Evolutionary conservation across 2,329 filamentous ascomycete species (phyloP), one percentile per base, ranked within the genome.

Genomic region (Nakataea oryzae): DNA sequence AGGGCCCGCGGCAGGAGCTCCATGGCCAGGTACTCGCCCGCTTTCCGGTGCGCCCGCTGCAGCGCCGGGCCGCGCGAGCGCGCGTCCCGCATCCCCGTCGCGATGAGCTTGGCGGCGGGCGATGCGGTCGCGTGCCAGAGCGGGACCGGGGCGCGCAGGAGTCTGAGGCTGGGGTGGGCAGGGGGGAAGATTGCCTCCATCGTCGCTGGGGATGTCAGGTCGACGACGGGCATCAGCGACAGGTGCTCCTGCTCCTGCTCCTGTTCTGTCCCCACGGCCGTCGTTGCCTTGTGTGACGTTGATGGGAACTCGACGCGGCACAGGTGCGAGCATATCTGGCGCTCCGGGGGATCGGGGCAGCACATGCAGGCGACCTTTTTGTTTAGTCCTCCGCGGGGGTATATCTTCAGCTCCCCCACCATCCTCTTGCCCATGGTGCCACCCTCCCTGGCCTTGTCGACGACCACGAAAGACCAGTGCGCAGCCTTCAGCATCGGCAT

Each of bases 401-500:
- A 77, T 3, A 70, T 62, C 2, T 57, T 21, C 57, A 87, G 72
- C 0, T 65, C 71, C 1, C 13, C 60, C 3, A 85, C 79, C 82
- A 87, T 86, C 0, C 71, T 75, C 50, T 74, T 77, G 69, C 81
- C 86, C 60, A 82, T 75, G 0, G 59, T 69, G 0, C 64, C 6
- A 65, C 79, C 69, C 0, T 80, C 70, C 0, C 82, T 47, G 21
- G 17, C 41, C 41, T n/a, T n/a, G 41, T 47, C 81, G 3, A 84
- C 81, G 0, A 88, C 77, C 4, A 88, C 75, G 50, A 86, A 68
- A 0, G 83, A 80, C 62, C 79, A 63, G 65, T 87, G 70, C 0
- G 85, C 85, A 41, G 71, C 66, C 2, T 64, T 65, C 14, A 88
- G 65, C 85, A 88, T 88, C 0, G 73, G 70, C 24, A 88, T 54